Percentiles rank a stretch among this genome's conserved stretches.
Evolutionary conservation across 306 rosid species (phyloP).

Genomic region (Clitoria ternatea): DNA sequence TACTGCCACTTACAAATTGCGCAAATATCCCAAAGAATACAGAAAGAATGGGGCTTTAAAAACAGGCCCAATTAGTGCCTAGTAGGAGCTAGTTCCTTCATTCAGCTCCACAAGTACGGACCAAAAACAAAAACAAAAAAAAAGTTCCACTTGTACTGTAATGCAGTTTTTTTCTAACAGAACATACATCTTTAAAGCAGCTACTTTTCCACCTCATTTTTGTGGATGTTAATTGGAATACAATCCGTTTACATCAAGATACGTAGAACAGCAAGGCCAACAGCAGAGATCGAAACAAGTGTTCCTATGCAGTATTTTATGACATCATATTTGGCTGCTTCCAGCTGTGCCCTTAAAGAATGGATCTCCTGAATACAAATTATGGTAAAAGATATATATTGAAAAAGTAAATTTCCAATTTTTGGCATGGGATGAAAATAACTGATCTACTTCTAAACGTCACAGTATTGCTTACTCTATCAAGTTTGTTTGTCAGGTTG

Average conservation of each 20-base stretch:
- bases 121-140: not conserved
- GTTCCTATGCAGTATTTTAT: slow-evolving; percentile 98
- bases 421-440: not conserved
- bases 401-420: not conserved
- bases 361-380: slow-evolving; percentile 68
- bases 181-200: slow-evolving; percentile 30
- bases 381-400: not conserved
- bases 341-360: slow-evolving; percentile 79
- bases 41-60: slow-evolving; percentile 30
- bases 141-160: not conserved
- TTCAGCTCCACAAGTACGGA: slow-evolving; percentile 13
- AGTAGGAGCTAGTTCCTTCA: slow-evolving; percentile 12
- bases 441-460: not conserved
- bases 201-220: not conserved
- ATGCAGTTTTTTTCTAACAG: not conserved
- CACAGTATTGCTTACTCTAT: slow-evolving; percentile 54
- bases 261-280: slow-evolving; percentile 90
- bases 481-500: slow-evolving; percentile 87
- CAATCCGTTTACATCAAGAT: slow-evolving; percentile 54
- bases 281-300: slow-evolving; percentile 91
- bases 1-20: slow-evolving; percentile 11
- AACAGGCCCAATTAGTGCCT: slow-evolving; percentile 18
- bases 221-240: slow-evolving; percentile 20
- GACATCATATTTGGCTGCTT: slow-evolving; percentile 95
- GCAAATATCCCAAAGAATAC: slow-evolving; percentile 19